phyloP scores from a whole-genome alignment of 345 rosid genomes.

The Clarkia xantiana region DNA sequence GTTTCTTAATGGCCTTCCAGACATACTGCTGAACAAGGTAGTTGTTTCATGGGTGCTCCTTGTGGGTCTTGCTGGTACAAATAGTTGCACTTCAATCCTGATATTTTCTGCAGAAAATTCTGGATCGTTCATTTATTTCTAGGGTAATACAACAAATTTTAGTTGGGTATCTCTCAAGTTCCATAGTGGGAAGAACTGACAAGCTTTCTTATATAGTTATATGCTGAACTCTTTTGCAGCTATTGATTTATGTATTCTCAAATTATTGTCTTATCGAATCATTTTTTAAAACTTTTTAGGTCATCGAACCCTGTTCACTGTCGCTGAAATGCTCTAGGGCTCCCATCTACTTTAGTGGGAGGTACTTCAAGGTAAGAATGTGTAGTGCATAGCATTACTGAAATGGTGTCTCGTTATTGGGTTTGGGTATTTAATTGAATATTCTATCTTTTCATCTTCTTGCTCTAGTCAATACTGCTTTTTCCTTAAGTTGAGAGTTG shows the following conservation, averaged over 20 bases:
- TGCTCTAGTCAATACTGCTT: too few relatives aligned
- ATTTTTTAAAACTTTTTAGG: slow-evolving; percentile 18
- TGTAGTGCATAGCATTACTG: not conserved
- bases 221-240: not conserved
- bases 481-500: too few relatives aligned
- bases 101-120: too few relatives aligned
- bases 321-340: slow-evolving; percentile 43
- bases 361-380: slow-evolving; percentile 68
- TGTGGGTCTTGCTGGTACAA: not conserved
- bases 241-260: not conserved
- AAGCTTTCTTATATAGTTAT: too few relatives aligned
- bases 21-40: slow-evolving; percentile 27
- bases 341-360: slow-evolving; percentile 70
- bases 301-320: slow-evolving; percentile 55
- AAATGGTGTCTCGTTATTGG: too few relatives aligned
- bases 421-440: too few relatives aligned
- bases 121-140: too few relatives aligned
- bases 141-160: too few relatives aligned
- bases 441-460: too few relatives aligned
- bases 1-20: slow-evolving; percentile 13
- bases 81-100: too few relatives aligned
- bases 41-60: slow-evolving; percentile 1
- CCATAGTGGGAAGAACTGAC: too few relatives aligned
- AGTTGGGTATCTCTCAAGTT: too few relatives aligned
- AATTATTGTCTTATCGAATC: not conserved